Evolutionary conservation across 345 rosid species (phyloP).

Genomic region (Syzygium oleosum): DNA sequence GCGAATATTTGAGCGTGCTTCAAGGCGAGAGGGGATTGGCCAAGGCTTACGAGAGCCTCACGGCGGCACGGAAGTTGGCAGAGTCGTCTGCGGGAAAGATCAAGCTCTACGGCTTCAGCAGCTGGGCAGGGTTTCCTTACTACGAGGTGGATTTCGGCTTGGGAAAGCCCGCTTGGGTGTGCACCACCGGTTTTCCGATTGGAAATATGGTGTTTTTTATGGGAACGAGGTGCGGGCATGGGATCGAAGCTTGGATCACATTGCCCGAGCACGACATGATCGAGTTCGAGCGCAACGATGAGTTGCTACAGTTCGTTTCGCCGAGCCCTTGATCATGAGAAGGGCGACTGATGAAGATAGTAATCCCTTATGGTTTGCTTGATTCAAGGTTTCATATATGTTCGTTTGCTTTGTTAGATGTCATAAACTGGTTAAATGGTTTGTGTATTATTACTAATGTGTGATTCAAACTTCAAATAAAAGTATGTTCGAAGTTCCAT

Average conservation of each 20-base stretch:
- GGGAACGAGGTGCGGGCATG: background rate
- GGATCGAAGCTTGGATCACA: constrained; percentile 8
- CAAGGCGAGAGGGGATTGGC: constrained; percentile 2
- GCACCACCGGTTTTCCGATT: background rate
- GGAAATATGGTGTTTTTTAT: background rate
- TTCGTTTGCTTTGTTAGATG: too few species aligned
- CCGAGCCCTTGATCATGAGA: background rate
- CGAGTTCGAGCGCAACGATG: background rate
- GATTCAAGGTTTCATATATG: too few species aligned
- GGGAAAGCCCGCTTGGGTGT: constrained; percentile 2
- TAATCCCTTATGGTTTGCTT: background rate
- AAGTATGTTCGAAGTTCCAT: too few species aligned
- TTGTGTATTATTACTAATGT: too few species aligned
- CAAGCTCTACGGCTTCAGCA: background rate
- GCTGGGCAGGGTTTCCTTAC: background rate
- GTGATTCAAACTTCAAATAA: too few species aligned
- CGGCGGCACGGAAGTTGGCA: background rate
- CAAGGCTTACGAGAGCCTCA: background rate
- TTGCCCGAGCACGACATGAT: background rate
- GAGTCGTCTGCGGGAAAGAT: background rate
- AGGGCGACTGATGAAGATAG: background rate
- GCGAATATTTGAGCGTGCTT: background rate
- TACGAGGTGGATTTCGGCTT: constrained; percentile 4
- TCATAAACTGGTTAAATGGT: too few species aligned
- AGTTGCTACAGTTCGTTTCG: background rate